These are phyloP conservation scores for Oryza meridionalis DNA, from an alignment of 176 grass and related monocot genomes.

Conservation along the genomic window DNA sequence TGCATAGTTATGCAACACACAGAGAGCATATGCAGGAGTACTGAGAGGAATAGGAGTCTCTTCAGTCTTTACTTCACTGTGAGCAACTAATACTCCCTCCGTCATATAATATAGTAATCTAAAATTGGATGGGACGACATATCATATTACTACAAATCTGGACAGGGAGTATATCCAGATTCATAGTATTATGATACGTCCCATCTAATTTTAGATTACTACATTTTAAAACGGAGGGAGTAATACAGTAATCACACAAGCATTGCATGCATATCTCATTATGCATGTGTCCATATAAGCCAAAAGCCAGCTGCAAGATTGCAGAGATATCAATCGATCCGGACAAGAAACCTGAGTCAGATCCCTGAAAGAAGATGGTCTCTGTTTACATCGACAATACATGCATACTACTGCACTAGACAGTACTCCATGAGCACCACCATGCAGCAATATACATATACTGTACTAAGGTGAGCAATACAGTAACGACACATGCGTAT, in stretches of 20 bases:
- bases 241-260: not conserved
- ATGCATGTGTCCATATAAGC: not conserved
- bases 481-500: not conserved
- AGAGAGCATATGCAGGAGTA: not conserved
- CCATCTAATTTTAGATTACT: no score
- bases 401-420: not conserved
- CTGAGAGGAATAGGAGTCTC: not conserved
- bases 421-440: no score
- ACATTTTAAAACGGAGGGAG: no score
- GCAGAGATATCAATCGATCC: not conserved
- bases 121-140: no score
- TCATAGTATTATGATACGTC: no score
- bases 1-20: no score
- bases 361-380: not conserved
- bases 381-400: not conserved
- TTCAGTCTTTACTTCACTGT: not conserved
- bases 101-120: no score
- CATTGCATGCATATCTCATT: not conserved
- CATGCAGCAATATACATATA: not conserved
- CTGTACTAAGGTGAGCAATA: not conserved
- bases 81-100: not conserved
- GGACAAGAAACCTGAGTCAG: not conserved
- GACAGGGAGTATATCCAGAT: no score
- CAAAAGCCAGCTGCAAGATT: not conserved
- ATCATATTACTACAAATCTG: no score